Conservation (phyloP, 2,329 filamentous ascomycete species). For the Rhinocladiella mackenziei region DNA sequence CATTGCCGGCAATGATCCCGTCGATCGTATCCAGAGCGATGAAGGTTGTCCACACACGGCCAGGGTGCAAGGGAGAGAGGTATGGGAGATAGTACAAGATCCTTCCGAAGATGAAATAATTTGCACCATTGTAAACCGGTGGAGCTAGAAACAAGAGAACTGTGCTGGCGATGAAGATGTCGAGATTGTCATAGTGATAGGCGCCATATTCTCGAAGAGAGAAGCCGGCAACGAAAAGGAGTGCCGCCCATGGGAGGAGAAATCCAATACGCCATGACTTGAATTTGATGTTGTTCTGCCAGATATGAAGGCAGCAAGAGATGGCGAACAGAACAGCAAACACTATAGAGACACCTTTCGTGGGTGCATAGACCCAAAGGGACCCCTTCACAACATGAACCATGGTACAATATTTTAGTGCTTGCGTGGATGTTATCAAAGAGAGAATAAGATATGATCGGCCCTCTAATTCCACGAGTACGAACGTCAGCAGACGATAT, state of each 20-base stretch:
- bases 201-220: slow-evolving; percentile 37
- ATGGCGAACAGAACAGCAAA: slow-evolving; percentile 41
- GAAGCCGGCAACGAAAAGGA: slow-evolving; percentile 41
- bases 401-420: background rate
- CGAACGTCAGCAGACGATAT: no score
- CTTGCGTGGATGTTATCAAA: background rate
- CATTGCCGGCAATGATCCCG: slow-evolving; percentile 48
- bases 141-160: slow-evolving; percentile 41
- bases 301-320: slow-evolving; percentile 38
- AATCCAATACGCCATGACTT: slow-evolving; percentile 42
- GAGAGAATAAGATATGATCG: background rate
- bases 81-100: slow-evolving; percentile 51
- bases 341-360: slow-evolving; percentile 40
- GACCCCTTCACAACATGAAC: slow-evolving; percentile 15
- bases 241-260: slow-evolving; percentile 40
- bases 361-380: slow-evolving; percentile 41
- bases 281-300: slow-evolving; percentile 39
- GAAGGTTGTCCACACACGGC: slow-evolving; percentile 57
- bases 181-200: slow-evolving; percentile 36
- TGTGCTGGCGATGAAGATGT: slow-evolving; percentile 38
- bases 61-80: slow-evolving; percentile 50
- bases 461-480: no score
- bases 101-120: slow-evolving; percentile 51
- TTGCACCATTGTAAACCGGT: slow-evolving; percentile 43
- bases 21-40: slow-evolving; percentile 51